Conservation (phyloP, 495 filamentous ascomycete genomes). For the Rhizodiscina lignyota region DNA sequence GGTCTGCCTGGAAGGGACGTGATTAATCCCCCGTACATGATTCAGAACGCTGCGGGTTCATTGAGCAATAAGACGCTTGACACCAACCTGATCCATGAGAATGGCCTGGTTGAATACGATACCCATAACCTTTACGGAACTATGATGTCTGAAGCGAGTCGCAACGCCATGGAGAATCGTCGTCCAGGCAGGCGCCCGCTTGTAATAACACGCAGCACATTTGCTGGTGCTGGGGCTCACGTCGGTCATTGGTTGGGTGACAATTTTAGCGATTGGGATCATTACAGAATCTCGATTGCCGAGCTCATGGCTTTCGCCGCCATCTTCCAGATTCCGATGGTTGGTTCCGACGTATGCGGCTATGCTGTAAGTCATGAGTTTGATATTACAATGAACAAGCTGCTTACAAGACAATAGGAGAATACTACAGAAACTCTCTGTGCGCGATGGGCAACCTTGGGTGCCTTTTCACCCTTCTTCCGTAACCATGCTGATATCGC, state of each 20-base stretch:
- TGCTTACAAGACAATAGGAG: too few species aligned
- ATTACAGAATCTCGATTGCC: conserved; percentile 53
- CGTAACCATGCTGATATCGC: conserved; percentile 52
- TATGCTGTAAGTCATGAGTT: too few species aligned
- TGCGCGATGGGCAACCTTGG: conserved; percentile 68
- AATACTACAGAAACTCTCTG: conserved; percentile 67
- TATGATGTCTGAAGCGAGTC: conserved; percentile 62
- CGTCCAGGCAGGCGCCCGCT: conserved; percentile 52
- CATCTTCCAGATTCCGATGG: conserved; percentile 77
- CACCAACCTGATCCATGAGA: conserved; percentile 58
- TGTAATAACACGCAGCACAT: conserved; percentile 73
- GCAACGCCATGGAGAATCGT: conserved; percentile 50
- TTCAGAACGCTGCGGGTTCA: conserved; percentile 44
- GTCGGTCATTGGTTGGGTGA: conserved; percentile 87
- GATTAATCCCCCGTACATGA: conserved; percentile 55
- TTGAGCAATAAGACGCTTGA: conserved; percentile 40
- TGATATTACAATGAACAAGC: too few species aligned
- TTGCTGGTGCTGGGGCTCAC: conserved; percentile 58
- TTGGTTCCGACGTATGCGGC: conserved; percentile 71
- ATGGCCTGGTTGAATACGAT: conserved; percentile 59
- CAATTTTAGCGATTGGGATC: conserved; percentile 56
- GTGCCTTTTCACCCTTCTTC: conserved; percentile 71
- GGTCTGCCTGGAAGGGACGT: conserved; percentile 50
- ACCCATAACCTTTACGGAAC: conserved; percentile 76
- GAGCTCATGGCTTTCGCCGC: conserved; percentile 57